Conservation (phyloP, 768 basidiomycete species). For the Harrya chromipes region DNA sequence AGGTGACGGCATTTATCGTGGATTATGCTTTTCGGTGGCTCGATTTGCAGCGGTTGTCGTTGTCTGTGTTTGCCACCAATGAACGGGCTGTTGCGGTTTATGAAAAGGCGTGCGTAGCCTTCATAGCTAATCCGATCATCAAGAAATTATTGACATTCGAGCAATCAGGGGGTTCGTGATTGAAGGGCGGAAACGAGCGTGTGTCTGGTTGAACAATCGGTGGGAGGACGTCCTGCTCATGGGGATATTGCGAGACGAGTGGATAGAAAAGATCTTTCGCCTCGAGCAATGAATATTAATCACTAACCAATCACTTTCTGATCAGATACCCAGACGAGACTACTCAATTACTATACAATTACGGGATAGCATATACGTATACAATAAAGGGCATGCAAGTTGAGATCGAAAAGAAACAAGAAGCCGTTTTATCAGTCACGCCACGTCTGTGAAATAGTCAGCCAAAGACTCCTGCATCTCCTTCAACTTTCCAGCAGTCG, state of each 20-base stretch:
- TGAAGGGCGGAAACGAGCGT: slow-evolving; percentile 37
- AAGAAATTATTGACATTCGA: not conserved
- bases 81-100: slow-evolving; percentile 39
- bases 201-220: slow-evolving; percentile 33
- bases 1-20: slow-evolving; percentile 39
- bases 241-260: slow-evolving; percentile 41
- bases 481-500: slow-evolving; percentile 42
- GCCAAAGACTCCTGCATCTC: slow-evolving; percentile 47
- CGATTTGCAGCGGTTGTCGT: slow-evolving; percentile 39
- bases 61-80: slow-evolving; percentile 39
- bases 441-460: slow-evolving; percentile 45
- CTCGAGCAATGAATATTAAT: slow-evolving; percentile 14
- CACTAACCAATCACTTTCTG: not conserved
- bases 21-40: slow-evolving; percentile 41
- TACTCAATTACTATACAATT: no score
- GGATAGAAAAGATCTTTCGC: slow-evolving; percentile 26
- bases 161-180: slow-evolving; percentile 37
- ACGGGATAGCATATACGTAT: no score
- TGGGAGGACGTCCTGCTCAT: slow-evolving; percentile 40
- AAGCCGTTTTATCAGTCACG: slow-evolving; percentile 9
- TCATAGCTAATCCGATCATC: not conserved
- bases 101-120: slow-evolving; percentile 38
- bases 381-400: no score
- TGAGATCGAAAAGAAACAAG: not conserved
- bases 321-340: slow-evolving; percentile 5